A percentile compares a stretch with the other conserved stretches of the same genome.
These are phyloP conservation scores for Coniferiporia sulphurascens DNA, from an alignment of 1,284 basidiomycete genomes.

Conservation along the genomic window DNA sequence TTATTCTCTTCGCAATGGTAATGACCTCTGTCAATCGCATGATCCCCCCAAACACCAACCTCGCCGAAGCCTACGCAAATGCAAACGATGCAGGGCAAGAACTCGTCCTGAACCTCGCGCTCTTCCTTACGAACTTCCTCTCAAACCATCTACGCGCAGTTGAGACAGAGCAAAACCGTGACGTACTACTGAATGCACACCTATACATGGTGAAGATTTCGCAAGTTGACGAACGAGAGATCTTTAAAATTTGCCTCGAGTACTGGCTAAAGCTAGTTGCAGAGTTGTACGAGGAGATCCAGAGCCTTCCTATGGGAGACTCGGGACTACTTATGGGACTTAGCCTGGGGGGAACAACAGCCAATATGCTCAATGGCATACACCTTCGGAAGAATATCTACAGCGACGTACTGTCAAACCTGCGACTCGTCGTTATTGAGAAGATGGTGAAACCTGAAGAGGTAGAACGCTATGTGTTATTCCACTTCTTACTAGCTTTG, in stretches of 20 bases:
- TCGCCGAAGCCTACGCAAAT: conserved; percentile 88
- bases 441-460: conserved; percentile 99
- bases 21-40: conserved; percentile 86
- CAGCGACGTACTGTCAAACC: conserved; percentile 89
- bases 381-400: conserved; percentile 92
- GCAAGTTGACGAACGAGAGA: conserved; percentile 96
- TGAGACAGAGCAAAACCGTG: conserved; percentile 88
- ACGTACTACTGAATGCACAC: conserved; percentile 94
- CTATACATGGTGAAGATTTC: conserved; percentile 99
- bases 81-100: conserved; percentile 94
- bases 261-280: conserved; percentile 99
- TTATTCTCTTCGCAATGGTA: conserved; percentile 96
- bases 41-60: conserved; percentile 96
- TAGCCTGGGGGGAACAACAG: conserved; percentile 69
- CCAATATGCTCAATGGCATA: conserved; percentile 62
- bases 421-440: conserved; percentile 96
- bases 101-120: conserved; percentile 92
- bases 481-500: too few species aligned
- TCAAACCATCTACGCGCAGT: conserved; percentile 88
- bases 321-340: conserved; percentile 92
- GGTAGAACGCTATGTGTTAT: conserved; percentile 42
- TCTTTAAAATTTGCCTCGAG: conserved; percentile 99
- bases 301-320: conserved; percentile 87
- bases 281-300: conserved; percentile 98
- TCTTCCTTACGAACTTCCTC: conserved; percentile 97